phyloP scores from a whole-genome alignment of 192 early-diverging fungal species.

The Borealophlyctis nickersoniae region DNA sequence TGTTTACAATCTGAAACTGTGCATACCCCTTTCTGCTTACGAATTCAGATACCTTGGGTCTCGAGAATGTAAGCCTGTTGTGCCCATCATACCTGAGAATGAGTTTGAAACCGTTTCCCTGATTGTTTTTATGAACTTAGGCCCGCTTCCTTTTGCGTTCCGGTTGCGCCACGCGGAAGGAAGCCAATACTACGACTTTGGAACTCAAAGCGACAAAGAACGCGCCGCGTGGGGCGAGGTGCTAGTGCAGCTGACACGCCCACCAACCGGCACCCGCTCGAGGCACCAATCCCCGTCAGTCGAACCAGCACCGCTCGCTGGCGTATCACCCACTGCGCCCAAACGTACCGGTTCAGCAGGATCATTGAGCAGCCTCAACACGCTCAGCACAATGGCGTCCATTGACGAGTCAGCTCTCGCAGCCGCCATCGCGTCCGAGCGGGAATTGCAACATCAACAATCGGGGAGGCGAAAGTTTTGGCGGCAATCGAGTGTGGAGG shows the following conservation, averaged over 20 bases:
- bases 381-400: not conserved
- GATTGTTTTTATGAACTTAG: too few species aligned
- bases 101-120: too few species aligned
- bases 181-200: slow-evolving; percentile 25
- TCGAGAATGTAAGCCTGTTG: not conserved
- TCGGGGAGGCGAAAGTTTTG: slow-evolving; percentile 14
- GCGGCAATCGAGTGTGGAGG: slow-evolving; percentile 23
- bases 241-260: slow-evolving; percentile 11
- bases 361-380: slow-evolving; percentile 1
- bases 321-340: not conserved
- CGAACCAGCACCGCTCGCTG: not conserved
- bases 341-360: slow-evolving; percentile 20
- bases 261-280: not conserved
- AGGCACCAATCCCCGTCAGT: not conserved
- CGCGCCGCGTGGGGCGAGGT: slow-evolving; percentile 19
- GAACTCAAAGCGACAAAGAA: slow-evolving; percentile 14
- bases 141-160: slow-evolving; percentile 20
- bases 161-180: slow-evolving; percentile 13
- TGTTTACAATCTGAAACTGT: slow-evolving; percentile 27
- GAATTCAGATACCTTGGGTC: slow-evolving; percentile 10
- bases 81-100: too few species aligned
- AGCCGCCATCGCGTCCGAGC: not conserved
- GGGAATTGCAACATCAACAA: not conserved
- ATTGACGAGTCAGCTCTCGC: not conserved
- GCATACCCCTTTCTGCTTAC: slow-evolving; percentile 26